These are phyloP conservation scores for Pichia nakasei DNA, from an alignment of 805 yeast species.

Conservation along the genomic window DNA sequence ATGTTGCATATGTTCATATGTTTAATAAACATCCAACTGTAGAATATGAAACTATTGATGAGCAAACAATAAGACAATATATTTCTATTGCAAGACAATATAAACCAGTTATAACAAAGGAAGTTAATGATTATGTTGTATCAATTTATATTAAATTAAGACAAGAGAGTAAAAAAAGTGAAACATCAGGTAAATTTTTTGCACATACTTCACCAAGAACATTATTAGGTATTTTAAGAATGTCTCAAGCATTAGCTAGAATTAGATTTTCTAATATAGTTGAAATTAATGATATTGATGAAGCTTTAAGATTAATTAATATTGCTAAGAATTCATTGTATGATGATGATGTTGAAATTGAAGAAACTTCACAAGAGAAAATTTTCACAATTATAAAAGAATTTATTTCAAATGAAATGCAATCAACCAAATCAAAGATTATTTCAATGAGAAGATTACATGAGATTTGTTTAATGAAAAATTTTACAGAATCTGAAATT, in stretches of 20 bases:
- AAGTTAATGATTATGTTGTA: constrained; percentile 80
- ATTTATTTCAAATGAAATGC: constrained; percentile 20
- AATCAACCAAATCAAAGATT: constrained; percentile 23
- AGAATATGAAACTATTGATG: constrained; percentile 68
- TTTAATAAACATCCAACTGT: constrained; percentile 76
- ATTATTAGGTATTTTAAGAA: constrained; percentile 77
- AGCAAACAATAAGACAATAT: constrained; percentile 75
- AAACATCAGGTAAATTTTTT: constrained; percentile 68
- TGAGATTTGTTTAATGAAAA: constrained; percentile 65
- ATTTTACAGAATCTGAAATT: constrained; percentile 74
- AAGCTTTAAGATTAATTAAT: constrained; percentile 78
- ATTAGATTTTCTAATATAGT: constrained; percentile 73
- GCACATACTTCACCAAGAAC: constrained; percentile 96
- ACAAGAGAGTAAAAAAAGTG: constrained; percentile 78
- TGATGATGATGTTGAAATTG: constrained; percentile 40
- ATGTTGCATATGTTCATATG: constrained; percentile 95
- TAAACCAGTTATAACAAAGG: constrained; percentile 77
- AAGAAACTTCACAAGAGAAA: constrained; percentile 60
- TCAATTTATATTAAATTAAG: constrained; percentile 84
- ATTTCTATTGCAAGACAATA: constrained; percentile 76
- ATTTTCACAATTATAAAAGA: constrained; percentile 64
- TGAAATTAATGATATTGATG: constrained; percentile 79
- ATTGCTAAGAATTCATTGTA: constrained; percentile 82
- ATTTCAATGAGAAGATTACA: constrained; percentile 42
- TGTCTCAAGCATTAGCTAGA: constrained; percentile 92